Percentiles rank a stretch among this genome's conserved stretches.
Evolutionary conservation across 2,329 filamentous ascomycete species (phyloP).

Genomic region (Pestalotiopsis sp.): DNA sequence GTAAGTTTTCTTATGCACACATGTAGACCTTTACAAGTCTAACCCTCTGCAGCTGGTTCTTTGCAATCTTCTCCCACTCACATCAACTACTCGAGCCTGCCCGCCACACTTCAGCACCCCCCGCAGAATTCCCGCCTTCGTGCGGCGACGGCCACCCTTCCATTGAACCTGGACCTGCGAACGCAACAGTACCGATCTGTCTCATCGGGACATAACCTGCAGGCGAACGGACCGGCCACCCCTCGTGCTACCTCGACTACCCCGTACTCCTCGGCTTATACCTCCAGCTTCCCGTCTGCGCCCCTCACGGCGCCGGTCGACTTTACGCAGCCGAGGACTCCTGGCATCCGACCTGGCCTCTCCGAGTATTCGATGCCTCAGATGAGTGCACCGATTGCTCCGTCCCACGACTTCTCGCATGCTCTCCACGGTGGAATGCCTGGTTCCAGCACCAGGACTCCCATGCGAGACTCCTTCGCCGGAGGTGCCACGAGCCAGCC

Average conservation of each 20-base stretch:
- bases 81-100: slow-evolving; percentile 50
- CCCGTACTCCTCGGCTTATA: slow-evolving; percentile 48
- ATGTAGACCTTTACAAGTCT: background rate
- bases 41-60: slow-evolving; percentile 39
- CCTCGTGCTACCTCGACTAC: slow-evolving; percentile 41
- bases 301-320: slow-evolving; percentile 57
- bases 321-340: slow-evolving; percentile 49
- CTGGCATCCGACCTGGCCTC: slow-evolving; percentile 35
- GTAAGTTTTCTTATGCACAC: slow-evolving; percentile 38
- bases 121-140: slow-evolving; percentile 50
- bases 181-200: slow-evolving; percentile 32
- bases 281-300: slow-evolving; percentile 54
- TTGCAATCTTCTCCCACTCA: slow-evolving; percentile 51
- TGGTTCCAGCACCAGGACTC: slow-evolving; percentile 40
- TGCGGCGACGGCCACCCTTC: slow-evolving; percentile 41
- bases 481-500: slow-evolving; percentile 30
- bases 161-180: slow-evolving; percentile 32
- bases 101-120: slow-evolving; percentile 42
- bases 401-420: slow-evolving; percentile 54
- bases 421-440: slow-evolving; percentile 46
- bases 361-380: slow-evolving; percentile 56
- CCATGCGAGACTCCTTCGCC: slow-evolving; percentile 48
- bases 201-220: slow-evolving; percentile 29
- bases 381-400: slow-evolving; percentile 56
- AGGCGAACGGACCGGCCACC: slow-evolving; percentile 31